Evolutionary conservation across 2,329 filamentous ascomycete genomes (phyloP), one percentile per base, ranked within the genome.

Genomic region (Colletotrichum noveboracense): DNA sequence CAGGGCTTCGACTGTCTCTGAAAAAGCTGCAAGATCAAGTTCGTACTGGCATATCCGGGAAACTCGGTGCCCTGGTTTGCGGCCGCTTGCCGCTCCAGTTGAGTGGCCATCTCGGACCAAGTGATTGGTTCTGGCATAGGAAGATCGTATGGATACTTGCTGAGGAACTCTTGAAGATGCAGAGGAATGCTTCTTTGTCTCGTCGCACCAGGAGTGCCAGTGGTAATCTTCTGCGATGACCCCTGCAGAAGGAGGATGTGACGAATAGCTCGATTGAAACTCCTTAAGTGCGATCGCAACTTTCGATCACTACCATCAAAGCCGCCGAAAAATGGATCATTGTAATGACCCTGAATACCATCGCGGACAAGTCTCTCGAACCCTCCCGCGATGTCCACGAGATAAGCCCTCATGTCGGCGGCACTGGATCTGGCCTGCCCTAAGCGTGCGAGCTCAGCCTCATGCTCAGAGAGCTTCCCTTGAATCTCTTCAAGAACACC

Each of bases 61-160:
- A 88, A 84, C 62, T 87, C 85, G 2, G 74, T 81, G 1, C 86
- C 87, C 70, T 85, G 86, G 38, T 87, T 86, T 1, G 73, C 77
- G 0, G 83, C 81, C 3, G 84, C 85, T 8, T 83, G 76, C 4
- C 55, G 68, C 74, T 85, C 79, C 0, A 88, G 77, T 9, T 85
- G 77, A 0, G 32, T 21, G 1, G 74, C 74, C 7, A 86, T 75
- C 0, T 79, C 68, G 0, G 16, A 21, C 4, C 71, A 66, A 0
- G 72, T 68, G 10, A 83, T 78, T 0, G 24, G 6, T 5, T 78
- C 36, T 0, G 86, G 86, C 0, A 80, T 66, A 0, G 77, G 73
- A 28, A 84, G 80, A 0, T 81, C 65, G 66, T 86, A 87, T 5
- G 30, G 34, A 16, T 74, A 14, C 3, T 79, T 77, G 4, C 80